These are phyloP conservation scores for Sextonia rubra DNA, from an alignment of 164 flowering plant genomes.

Conservation along the genomic window DNA sequence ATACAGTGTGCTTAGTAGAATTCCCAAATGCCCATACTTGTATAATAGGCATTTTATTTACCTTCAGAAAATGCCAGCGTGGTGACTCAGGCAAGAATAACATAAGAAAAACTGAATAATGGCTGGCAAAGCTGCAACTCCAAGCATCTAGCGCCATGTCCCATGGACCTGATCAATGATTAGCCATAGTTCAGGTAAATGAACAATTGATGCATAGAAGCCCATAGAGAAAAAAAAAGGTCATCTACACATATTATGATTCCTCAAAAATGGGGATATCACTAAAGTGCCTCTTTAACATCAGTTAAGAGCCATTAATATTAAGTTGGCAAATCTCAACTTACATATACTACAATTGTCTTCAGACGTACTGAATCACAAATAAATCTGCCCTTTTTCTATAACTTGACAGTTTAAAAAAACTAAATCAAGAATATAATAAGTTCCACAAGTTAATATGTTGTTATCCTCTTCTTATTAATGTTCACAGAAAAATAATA, in stretches of 20 bases:
- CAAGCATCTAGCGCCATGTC: constrained; percentile 99
- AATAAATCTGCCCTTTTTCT: too few species aligned
- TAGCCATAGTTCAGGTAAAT: not conserved
- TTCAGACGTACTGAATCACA: too few species aligned
- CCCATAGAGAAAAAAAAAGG: not conserved
- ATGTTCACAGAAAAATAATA: too few species aligned
- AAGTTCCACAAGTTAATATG: too few species aligned
- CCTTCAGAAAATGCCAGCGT: constrained; percentile 93
- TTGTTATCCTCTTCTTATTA: too few species aligned
- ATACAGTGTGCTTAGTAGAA: not conserved
- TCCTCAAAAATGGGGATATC: too few species aligned
- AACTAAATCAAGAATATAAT: too few species aligned
- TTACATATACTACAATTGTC: too few species aligned
- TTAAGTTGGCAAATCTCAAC: too few species aligned
- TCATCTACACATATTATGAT: not conserved
- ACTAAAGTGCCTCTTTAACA: too few species aligned
- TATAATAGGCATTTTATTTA: constrained; percentile 10
- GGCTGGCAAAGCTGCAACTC: constrained; percentile 88
- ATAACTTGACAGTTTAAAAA: too few species aligned
- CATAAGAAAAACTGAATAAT: constrained; percentile 76
- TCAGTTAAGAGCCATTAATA: too few species aligned
- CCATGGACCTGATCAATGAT: constrained; percentile 67
- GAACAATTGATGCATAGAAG: not conserved
- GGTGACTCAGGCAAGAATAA: constrained; percentile 90
- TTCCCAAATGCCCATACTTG: not conserved